Evolutionary conservation across 257 asterid genomes (phyloP), one percentile per base, ranked within the genome.

Genomic region (Nicotiana undulata): DNA sequence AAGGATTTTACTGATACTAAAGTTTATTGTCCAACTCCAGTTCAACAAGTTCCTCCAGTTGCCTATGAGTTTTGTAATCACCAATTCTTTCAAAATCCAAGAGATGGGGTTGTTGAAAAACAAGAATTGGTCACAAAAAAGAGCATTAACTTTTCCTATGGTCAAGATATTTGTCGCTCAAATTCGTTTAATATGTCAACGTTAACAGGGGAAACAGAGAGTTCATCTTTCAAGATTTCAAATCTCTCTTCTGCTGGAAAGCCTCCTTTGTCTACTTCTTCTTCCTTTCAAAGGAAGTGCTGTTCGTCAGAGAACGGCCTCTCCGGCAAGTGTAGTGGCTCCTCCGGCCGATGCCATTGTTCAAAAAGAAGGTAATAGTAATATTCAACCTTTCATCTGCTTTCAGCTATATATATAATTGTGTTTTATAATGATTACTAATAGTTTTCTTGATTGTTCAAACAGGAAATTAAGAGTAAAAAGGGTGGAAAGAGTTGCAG

Each of bases 351-450:
- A 37, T 95, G 99, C 80, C 97, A 90, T 80, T 92, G 98, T 82
- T 92, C 98, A 51, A 95, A 93, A 86, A 89, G 88, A 86, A 93
- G 93, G 99, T 90, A 22, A n/a, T n/a, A n/a, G n/a, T n/a, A n/a
- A n/a, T n/a, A n/a, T n/a, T n/a, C n/a, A n/a, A n/a, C n/a, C n/a
- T n/a, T n/a, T n/a, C n/a, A n/a, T n/a, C n/a, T n/a, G n/a, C n/a
- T n/a, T n/a, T n/a, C n/a, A n/a, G n/a, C n/a, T n/a, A n/a, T n/a
- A n/a, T n/a, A n/a, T n/a, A n/a, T 67, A 67, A 34, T 15, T 7
- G 22, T 55, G 60, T 5, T 16, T 16, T 55, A 18, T 66, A 18
- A 17, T 65, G 75, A 18, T 0, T 40, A 2, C 5, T 37, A 2
- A 37, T 46, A 75, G 10, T 13, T 68, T 60, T 11, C 2, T 67